Conservation (phyloP, 768 basidiomycete genomes). For the Boletus pseudopeckii region DNA sequence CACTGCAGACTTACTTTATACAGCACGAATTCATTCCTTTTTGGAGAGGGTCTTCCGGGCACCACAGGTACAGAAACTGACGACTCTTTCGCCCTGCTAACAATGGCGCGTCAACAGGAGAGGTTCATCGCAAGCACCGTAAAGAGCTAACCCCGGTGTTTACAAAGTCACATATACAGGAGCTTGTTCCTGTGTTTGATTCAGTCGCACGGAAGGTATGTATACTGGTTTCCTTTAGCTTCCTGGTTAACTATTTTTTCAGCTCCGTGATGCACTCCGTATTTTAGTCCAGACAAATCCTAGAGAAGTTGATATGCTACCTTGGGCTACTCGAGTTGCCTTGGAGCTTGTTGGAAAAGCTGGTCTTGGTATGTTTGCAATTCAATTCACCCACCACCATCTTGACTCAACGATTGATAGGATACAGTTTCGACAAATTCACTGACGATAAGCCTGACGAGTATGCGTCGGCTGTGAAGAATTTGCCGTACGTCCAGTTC, state of each 20-base stretch:
- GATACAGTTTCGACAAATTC: conserved; percentile 5
- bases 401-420: not conserved
- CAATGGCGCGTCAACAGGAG: not conserved
- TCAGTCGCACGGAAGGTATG: not conserved
- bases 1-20: not conserved
- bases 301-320: not conserved
- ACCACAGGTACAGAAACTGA: not conserved
- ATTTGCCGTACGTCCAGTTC: not conserved
- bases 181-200: conserved; percentile 1
- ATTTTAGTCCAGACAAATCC: not conserved
- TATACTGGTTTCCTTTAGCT: not conserved
- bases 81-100: not conserved
- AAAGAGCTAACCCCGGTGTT: not conserved
- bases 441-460: conserved; percentile 1
- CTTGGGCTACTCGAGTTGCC: not conserved
- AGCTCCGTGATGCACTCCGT: conserved; percentile 1
- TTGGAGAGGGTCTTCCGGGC: conserved; percentile 2
- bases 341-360: conserved; percentile 2
- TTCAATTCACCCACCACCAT: not conserved
- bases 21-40: not conserved
- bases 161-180: not conserved
- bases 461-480: conserved; percentile 2
- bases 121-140: conserved; percentile 1
- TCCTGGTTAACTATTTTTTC: not conserved
- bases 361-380: not conserved